A percentile compares a stretch with the other conserved stretches of the same genome.
These are phyloP conservation scores for Monilinia fructicola DNA, from an alignment of 2,329 filamentous ascomycete genomes.

Conservation along the genomic window DNA sequence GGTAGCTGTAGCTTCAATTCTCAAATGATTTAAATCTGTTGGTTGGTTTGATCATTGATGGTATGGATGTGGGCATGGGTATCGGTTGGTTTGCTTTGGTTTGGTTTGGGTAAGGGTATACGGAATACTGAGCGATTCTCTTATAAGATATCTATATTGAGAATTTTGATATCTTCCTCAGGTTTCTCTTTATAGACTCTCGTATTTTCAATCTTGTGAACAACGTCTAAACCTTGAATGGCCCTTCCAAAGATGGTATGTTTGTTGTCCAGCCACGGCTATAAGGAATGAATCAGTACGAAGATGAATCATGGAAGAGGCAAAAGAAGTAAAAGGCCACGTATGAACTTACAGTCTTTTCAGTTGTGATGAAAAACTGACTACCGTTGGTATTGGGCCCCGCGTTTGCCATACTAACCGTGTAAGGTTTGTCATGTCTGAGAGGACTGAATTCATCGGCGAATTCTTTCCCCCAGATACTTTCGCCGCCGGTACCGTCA, in stretches of 20 bases:
- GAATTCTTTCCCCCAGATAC: conserved; percentile 90
- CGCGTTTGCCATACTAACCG: conserved; percentile 95
- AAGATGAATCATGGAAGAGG: conserved; percentile 21
- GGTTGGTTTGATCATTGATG: too few relatives aligned
- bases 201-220: conserved; percentile 92
- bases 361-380: conserved; percentile 98
- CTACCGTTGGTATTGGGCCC: conserved; percentile 93
- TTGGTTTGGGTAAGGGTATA: too few relatives aligned
- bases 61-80: background rate
- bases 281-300: conserved; percentile 24
- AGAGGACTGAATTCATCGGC: conserved; percentile 90
- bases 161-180: conserved; percentile 94
- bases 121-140: background rate
- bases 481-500: conserved; percentile 86
- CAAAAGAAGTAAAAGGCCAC: background rate
- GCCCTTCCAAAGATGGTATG: conserved; percentile 95
- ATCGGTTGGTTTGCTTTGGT: too few relatives aligned
- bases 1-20: too few relatives aligned
- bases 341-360: conserved; percentile 71
- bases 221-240: conserved; percentile 86
- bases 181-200: conserved; percentile 88
- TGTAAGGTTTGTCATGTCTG: conserved; percentile 94
- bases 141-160: conserved; percentile 65
- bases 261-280: conserved; percentile 92
- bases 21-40: too few relatives aligned